These are phyloP conservation scores for Trichoderma atrobrunneum DNA, from an alignment of 2,329 filamentous ascomycete genomes.

Conservation along the genomic window DNA sequence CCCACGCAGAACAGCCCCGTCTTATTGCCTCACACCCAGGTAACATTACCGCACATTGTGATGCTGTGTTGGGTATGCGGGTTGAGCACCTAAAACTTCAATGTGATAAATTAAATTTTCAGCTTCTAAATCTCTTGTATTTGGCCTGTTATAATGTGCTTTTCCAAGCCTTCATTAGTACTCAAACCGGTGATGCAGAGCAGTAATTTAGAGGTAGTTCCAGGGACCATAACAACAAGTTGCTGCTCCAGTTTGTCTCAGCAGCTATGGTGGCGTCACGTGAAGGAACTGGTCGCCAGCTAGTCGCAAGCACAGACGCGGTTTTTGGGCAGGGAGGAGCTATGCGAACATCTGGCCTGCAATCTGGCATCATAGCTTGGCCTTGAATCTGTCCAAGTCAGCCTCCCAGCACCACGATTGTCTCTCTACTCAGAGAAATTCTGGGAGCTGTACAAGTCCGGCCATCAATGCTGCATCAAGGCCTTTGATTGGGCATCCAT, in stretches of 20 bases:
- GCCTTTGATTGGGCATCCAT: constrained; percentile 12
- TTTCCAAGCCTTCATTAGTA: neutral
- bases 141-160: too few species aligned
- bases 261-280: constrained; percentile 24
- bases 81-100: neutral
- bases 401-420: constrained; percentile 20
- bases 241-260: neutral
- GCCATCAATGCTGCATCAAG: constrained; percentile 17
- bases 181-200: neutral
- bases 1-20: neutral
- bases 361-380: constrained; percentile 44
- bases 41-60: neutral
- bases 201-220: neutral
- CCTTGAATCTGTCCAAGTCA: constrained; percentile 18
- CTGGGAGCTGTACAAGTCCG: constrained; percentile 18
- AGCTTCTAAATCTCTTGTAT: too few species aligned
- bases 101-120: neutral
- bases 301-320: constrained; percentile 18
- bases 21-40: neutral
- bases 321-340: constrained; percentile 29
- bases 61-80: neutral
- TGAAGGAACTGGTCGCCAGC: neutral
- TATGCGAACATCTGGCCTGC: constrained; percentile 35
- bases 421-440: constrained; percentile 1
- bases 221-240: neutral